A percentile compares a stretch with the other conserved stretches of the same genome.
Evolutionary conservation across 2,329 filamentous ascomycete species (phyloP).

Genomic region (Colletotrichum tanaceti): DNA sequence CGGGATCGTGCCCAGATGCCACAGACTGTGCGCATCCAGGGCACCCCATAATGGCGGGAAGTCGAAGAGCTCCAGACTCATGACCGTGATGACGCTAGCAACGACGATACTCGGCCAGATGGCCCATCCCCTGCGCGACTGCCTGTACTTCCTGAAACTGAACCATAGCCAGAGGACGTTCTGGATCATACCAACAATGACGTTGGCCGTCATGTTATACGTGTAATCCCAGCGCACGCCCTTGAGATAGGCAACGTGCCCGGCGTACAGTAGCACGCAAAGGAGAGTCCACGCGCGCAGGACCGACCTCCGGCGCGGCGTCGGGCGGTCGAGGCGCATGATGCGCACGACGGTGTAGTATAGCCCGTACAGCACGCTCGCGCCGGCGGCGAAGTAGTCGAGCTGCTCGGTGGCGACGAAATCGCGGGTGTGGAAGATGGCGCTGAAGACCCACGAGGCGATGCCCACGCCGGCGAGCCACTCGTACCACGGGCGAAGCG

Average conservation of each 20-base stretch:
- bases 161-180: conserved; percentile 90
- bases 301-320: conserved; percentile 58
- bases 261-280: conserved; percentile 77
- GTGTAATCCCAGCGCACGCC: conserved; percentile 93
- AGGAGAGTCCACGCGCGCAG: conserved; percentile 80
- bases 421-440: conserved; percentile 93
- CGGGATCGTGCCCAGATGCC: conserved; percentile 92
- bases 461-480: conserved; percentile 84
- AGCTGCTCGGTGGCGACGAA: conserved; percentile 88
- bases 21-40: conserved; percentile 93
- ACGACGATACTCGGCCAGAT: conserved; percentile 92
- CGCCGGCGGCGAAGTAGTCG: conserved; percentile 95
- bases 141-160: conserved; percentile 78
- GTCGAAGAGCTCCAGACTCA: conserved; percentile 96
- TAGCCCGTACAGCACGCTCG: conserved; percentile 88
- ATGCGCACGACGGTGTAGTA: conserved; percentile 87
- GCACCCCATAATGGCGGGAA: conserved; percentile 86
- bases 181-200: conserved; percentile 81
- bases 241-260: conserved; percentile 86
- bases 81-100: conserved; percentile 89
- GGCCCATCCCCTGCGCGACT: conserved; percentile 80
- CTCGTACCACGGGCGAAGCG: conserved; percentile 83
- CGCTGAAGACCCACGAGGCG: conserved; percentile 86
- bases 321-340: conserved; percentile 78
- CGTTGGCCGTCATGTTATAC: conserved; percentile 98